These are phyloP conservation scores for Rhynchosporium secalis DNA, from an alignment of 2,329 filamentous ascomycete genomes.

Conservation along the genomic window DNA sequence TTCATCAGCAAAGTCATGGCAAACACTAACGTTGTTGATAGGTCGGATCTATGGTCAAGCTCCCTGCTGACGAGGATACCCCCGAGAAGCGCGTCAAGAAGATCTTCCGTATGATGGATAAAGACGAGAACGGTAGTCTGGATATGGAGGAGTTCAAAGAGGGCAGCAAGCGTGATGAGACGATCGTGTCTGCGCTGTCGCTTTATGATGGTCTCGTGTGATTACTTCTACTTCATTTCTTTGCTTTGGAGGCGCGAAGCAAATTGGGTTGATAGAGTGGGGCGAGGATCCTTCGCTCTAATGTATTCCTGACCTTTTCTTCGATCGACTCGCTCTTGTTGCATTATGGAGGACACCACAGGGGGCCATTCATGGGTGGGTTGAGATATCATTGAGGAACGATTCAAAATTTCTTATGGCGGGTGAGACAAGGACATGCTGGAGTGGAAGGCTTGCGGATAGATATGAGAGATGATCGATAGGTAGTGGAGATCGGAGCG, in stretches of 20 bases:
- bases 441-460: background rate
- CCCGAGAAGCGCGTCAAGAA: constrained; percentile 97
- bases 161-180: constrained; percentile 97
- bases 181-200: constrained; percentile 94
- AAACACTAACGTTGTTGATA: constrained; percentile 42
- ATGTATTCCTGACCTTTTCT: constrained; percentile 7
- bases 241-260: constrained; percentile 15
- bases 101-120: constrained; percentile 99
- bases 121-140: constrained; percentile 96
- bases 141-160: constrained; percentile 99
- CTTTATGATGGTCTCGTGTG: constrained; percentile 95
- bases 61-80: constrained; percentile 97
- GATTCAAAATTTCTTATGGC: constrained; percentile 1
- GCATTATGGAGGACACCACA: constrained; percentile 6
- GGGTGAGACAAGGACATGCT: background rate
- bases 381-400: background rate
- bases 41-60: constrained; percentile 99
- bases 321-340: constrained; percentile 9
- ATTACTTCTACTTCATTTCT: constrained; percentile 18
- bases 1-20: constrained; percentile 9
- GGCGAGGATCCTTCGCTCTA: constrained; percentile 11
- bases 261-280: constrained; percentile 13
- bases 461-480: constrained; percentile 12
- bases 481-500: constrained; percentile 2
- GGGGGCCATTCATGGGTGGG: background rate